Evolutionary conservation across 1,284 basidiomycete species (phyloP).

Genomic region (Cutaneotrichosporon cyanovorans): DNA sequence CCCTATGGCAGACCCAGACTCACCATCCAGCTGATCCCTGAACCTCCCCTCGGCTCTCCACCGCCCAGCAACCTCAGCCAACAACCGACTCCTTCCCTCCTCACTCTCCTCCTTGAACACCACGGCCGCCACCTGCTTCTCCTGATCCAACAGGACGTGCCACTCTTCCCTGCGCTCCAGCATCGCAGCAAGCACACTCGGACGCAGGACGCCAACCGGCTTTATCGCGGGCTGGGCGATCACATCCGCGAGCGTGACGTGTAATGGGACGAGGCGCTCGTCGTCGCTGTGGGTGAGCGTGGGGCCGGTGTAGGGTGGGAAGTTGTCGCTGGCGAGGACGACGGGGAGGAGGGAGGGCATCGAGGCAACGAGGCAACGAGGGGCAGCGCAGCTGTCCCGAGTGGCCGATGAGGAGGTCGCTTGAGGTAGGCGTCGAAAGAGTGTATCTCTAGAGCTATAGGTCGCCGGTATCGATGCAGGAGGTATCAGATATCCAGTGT

Average conservation of each 20-base stretch:
- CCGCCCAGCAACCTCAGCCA: constrained; percentile 27
- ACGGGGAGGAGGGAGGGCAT: constrained; percentile 52
- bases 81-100: constrained; percentile 33
- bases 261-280: constrained; percentile 15
- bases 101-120: constrained; percentile 22
- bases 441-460: too few species aligned
- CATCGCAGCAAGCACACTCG: constrained; percentile 6
- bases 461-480: too few species aligned
- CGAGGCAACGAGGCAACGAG: not conserved
- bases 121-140: constrained; percentile 15
- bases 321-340: constrained; percentile 60
- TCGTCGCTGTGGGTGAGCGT: constrained; percentile 10
- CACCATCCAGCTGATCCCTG: constrained; percentile 41
- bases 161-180: not conserved
- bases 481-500: too few species aligned
- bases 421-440: too few species aligned
- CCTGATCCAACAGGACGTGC: constrained; percentile 1
- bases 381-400: too few species aligned
- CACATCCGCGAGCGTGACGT: constrained; percentile 7
- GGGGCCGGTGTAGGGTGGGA: constrained; percentile 33
- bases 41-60: constrained; percentile 45
- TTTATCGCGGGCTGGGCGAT: not conserved
- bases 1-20: constrained; percentile 15
- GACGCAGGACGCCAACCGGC: constrained; percentile 18
- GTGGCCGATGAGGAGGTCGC: too few species aligned